Conservation (phyloP, 2,329 filamentous ascomycete genomes). For the Pezicula rhizophila region DNA sequence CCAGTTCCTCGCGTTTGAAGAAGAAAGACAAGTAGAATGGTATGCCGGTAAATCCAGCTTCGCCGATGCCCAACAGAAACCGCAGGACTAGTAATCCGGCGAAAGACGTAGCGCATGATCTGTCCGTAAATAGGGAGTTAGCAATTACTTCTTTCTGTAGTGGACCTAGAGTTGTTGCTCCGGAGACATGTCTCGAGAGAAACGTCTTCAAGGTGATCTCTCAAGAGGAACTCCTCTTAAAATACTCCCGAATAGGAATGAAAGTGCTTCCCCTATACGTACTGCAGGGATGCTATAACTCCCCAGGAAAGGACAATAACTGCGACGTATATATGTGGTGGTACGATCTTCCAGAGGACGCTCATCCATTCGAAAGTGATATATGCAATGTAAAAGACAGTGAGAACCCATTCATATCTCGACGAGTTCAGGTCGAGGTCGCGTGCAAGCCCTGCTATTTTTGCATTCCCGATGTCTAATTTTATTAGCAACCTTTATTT, state of each 20-base stretch:
- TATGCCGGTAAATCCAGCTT: slow-evolving; percentile 60
- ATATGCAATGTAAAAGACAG: slow-evolving; percentile 57
- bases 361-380: slow-evolving; percentile 62
- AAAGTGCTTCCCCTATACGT: too few relatives aligned
- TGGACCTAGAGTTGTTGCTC: too few relatives aligned
- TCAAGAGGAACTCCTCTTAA: too few relatives aligned
- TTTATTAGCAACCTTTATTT: slow-evolving; percentile 4
- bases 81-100: slow-evolving; percentile 50
- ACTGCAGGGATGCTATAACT: slow-evolving; percentile 66
- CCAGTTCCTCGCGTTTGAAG: slow-evolving; percentile 65
- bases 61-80: slow-evolving; percentile 53
- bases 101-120: slow-evolving; percentile 55
- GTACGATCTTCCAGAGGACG: slow-evolving; percentile 53
- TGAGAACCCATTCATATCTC: slow-evolving; percentile 56
- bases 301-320: slow-evolving; percentile 74
- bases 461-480: slow-evolving; percentile 56
- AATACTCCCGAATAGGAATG: too few relatives aligned
- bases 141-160: too few relatives aligned
- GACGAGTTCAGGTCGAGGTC: slow-evolving; percentile 46
- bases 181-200: too few relatives aligned
- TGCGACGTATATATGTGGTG: slow-evolving; percentile 54
- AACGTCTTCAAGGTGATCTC: too few relatives aligned
- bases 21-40: slow-evolving; percentile 62
- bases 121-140: too few relatives aligned
- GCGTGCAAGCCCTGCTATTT: slow-evolving; percentile 56